Conservation (phyloP, 2,329 filamentous ascomycete species). For the Pseudocercospora fijiensis region DNA sequence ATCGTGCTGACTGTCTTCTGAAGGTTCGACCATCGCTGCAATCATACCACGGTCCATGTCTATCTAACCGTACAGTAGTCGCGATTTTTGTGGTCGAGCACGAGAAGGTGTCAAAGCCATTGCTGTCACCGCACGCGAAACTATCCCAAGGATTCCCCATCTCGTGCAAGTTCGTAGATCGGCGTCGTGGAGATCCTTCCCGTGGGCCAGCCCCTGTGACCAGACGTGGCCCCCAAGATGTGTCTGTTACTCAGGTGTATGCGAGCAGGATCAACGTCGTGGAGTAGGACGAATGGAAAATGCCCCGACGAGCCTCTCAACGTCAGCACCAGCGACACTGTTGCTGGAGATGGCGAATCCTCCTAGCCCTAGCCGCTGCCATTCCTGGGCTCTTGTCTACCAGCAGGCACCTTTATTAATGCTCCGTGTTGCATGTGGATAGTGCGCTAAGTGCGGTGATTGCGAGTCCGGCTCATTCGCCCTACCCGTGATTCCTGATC, state of each 20-base stretch:
- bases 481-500: constrained; percentile 22
- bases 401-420: constrained; percentile 18
- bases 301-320: background rate
- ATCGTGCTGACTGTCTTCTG: background rate
- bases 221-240: constrained; percentile 16
- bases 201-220: background rate
- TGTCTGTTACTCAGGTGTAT: constrained; percentile 13
- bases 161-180: constrained; percentile 12
- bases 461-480: constrained; percentile 16
- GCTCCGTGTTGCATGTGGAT: constrained; percentile 16
- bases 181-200: constrained; percentile 21
- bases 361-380: constrained; percentile 5
- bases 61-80: too few species aligned
- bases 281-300: constrained; percentile 1
- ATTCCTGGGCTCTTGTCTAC: constrained; percentile 5
- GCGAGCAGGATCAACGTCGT: background rate
- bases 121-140: background rate
- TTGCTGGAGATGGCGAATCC: constrained; percentile 9
- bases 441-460: constrained; percentile 11
- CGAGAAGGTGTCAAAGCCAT: background rate
- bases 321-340: constrained; percentile 10
- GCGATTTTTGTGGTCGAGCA: background rate
- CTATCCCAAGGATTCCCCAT: constrained; percentile 1
- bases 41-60: background rate
- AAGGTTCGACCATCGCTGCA: background rate